Evolutionary conservation across 768 basidiomycete genomes (phyloP), one percentile per base, ranked within the genome.

Genomic region (Termitomyces sp.): DNA sequence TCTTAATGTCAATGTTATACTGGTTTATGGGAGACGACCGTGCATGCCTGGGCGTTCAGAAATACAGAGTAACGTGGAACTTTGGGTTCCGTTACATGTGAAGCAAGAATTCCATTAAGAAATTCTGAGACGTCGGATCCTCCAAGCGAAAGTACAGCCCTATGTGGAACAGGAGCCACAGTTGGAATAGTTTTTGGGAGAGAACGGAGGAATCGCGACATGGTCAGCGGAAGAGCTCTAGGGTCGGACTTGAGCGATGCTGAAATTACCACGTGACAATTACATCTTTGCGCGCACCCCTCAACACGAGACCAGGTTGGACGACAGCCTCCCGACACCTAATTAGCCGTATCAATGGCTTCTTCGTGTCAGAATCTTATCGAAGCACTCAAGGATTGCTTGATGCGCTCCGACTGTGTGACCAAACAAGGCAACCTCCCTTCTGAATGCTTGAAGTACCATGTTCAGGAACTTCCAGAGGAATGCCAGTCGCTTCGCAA

Each of bases 331-430:
- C 20, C 33, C 14, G 18, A 16, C 34, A 22, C 34, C 48, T 37
- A 34, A n/a, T n/a, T n/a, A 36, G 34, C 36, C 24, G 1, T 1
- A 39, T 27, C 37, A 69, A 91, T 93, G 91, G 85, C 90, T 48
- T 88, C 87, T 43, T 88, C 88, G 46, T 95, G 93, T 70, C 82
- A 90, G 64, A 83, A 83, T 51, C 77, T 96, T 58, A 76, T 93
- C 48, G 78, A 75, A 30, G 90, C 91, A 36, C 82, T 96, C 67
- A 94, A 91, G 65, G 83, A 89, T 58, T 96, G 94, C 65, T 72
- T 96, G 5, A 79, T 95, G 67, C 83, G 82, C 65, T 91, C 93
- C 0, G 92, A 95, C 67, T 96, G 94, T 68, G 94, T 96, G 49
- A 70, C 89, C 24, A 91, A 90, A 68, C 78, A 93, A 33, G 84